Conservation (phyloP, 2,329 filamentous ascomycete genomes). For the Xylariaceae sp. region DNA sequence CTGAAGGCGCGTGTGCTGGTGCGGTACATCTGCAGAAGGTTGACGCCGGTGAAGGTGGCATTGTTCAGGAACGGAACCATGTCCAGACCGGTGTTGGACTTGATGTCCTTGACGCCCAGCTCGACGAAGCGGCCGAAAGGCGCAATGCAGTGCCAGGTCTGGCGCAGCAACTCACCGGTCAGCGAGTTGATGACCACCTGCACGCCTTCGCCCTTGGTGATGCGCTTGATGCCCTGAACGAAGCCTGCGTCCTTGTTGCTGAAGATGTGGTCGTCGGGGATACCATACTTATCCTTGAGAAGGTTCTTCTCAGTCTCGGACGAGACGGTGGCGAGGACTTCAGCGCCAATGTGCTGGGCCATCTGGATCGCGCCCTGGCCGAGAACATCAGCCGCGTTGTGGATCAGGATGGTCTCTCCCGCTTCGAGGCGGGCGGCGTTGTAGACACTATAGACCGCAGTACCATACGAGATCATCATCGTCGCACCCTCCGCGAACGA, state of each 20-base stretch:
- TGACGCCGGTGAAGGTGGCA: slow-evolving; percentile 25
- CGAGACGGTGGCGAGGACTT: slow-evolving; percentile 24
- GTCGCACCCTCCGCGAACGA: slow-evolving; percentile 26
- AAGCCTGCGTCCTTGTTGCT: slow-evolving; percentile 26
- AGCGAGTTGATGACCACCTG: slow-evolving; percentile 25
- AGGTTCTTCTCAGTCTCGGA: slow-evolving; percentile 25
- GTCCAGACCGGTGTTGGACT: slow-evolving; percentile 26
- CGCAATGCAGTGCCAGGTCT: slow-evolving; percentile 28
- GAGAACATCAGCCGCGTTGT: slow-evolving; percentile 24
- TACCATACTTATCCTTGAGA: slow-evolving; percentile 22
- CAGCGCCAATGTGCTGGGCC: slow-evolving; percentile 24
- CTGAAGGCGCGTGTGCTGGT: slow-evolving; percentile 24
- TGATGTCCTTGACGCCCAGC: slow-evolving; percentile 26
- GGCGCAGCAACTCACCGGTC: slow-evolving; percentile 23
- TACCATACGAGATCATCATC: slow-evolving; percentile 25
- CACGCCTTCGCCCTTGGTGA: slow-evolving; percentile 24
- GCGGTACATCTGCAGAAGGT: slow-evolving; percentile 27
- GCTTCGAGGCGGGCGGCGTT: slow-evolving; percentile 24
- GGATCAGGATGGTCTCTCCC: slow-evolving; percentile 26
- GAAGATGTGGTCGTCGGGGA: slow-evolving; percentile 25
- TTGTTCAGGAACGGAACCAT: slow-evolving; percentile 28
- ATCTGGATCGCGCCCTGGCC: slow-evolving; percentile 25
- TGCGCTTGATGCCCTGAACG: slow-evolving; percentile 26
- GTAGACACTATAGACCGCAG: slow-evolving; percentile 25
- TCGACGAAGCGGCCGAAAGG: slow-evolving; percentile 27